Evolutionary conservation across 306 rosid genomes (phyloP).

Genomic region (Trichosanthes truncata): DNA sequence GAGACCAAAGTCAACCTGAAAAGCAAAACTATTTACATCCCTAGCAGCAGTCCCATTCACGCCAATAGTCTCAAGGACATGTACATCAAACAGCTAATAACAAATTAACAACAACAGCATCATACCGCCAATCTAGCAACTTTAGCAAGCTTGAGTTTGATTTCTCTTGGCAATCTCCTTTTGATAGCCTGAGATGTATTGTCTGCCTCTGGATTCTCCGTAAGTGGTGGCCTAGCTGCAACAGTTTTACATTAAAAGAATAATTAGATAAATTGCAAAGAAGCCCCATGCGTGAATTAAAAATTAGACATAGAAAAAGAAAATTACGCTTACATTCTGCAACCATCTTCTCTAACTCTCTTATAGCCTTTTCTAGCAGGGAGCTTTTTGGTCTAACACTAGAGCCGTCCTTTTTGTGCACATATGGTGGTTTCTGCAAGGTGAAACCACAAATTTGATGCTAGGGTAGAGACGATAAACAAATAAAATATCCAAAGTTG

Average conservation of each 20-base stretch:
- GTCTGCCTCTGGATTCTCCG: conserved; percentile 70
- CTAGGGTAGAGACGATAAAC: neutral
- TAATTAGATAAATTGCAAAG: conserved; percentile 13
- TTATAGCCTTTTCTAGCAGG: conserved; percentile 80
- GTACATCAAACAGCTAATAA: neutral
- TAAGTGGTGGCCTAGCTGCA: conserved; percentile 90
- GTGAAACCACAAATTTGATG: conserved; percentile 8
- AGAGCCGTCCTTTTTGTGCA: conserved; percentile 74
- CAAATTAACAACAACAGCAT: neutral
- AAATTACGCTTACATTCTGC: conserved; percentile 68
- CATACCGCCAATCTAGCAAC: conserved; percentile 94
- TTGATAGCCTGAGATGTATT: conserved; percentile 66
- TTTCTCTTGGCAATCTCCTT: conserved; percentile 95
- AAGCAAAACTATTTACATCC: neutral
- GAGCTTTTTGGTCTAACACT: conserved; percentile 70
- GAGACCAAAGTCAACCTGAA: neutral
- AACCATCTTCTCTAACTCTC: conserved; percentile 90
- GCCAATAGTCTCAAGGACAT: neutral
- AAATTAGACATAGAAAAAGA: conserved; percentile 15
- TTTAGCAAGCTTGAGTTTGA: conserved; percentile 93
- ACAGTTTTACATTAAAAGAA: conserved; percentile 16
- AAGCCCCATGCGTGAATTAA: neutral
- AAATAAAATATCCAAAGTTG: neutral
- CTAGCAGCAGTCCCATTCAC: neutral
- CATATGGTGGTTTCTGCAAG: conserved; percentile 57